These are phyloP conservation scores for Umbelopsis sp. DNA, from an alignment of 192 early-diverging fungal species.

Conservation along the genomic window DNA sequence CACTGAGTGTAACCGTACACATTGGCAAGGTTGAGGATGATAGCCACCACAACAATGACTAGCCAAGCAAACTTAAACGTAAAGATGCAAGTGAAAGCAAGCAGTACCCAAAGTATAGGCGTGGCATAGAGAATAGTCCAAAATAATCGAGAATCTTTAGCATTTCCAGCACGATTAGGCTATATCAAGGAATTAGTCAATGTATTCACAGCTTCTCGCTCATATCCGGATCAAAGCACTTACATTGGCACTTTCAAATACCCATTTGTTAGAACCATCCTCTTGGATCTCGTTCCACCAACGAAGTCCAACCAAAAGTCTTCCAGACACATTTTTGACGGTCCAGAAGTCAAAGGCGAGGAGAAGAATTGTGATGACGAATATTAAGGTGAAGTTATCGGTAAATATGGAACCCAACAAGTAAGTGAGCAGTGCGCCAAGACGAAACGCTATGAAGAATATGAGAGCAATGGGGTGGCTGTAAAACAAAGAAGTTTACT, in stretches of 20 bases:
- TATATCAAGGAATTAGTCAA: constrained; percentile 24
- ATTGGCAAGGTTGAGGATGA: constrained; percentile 88
- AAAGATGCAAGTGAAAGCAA: constrained; percentile 75
- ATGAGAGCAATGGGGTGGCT: constrained; percentile 91
- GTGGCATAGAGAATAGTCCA: constrained; percentile 90
- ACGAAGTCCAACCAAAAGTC: constrained; percentile 93
- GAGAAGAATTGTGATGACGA: constrained; percentile 89
- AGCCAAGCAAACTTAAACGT: constrained; percentile 79
- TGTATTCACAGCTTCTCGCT: neutral
- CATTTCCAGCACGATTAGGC: constrained; percentile 74
- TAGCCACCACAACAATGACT: constrained; percentile 83
- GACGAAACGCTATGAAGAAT: constrained; percentile 89
- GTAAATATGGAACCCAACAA: constrained; percentile 84
- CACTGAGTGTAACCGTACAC: constrained; percentile 94
- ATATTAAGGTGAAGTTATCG: constrained; percentile 84
- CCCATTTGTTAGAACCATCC: constrained; percentile 94
- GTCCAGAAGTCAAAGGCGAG: constrained; percentile 99
- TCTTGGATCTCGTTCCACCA: constrained; percentile 99
- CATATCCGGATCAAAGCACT: constrained; percentile 10
- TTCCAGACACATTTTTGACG: constrained; percentile 97
- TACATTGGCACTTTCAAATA: constrained; percentile 93
- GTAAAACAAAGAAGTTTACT: constrained; percentile 4
- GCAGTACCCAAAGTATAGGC: constrained; percentile 80
- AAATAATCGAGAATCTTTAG: constrained; percentile 90
- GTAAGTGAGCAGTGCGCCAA: constrained; percentile 83